Evolutionary conservation across 2,329 filamentous ascomycete species (phyloP), one percentile per base, ranked within the genome.

Genomic region (Sporothrix pallida): DNA sequence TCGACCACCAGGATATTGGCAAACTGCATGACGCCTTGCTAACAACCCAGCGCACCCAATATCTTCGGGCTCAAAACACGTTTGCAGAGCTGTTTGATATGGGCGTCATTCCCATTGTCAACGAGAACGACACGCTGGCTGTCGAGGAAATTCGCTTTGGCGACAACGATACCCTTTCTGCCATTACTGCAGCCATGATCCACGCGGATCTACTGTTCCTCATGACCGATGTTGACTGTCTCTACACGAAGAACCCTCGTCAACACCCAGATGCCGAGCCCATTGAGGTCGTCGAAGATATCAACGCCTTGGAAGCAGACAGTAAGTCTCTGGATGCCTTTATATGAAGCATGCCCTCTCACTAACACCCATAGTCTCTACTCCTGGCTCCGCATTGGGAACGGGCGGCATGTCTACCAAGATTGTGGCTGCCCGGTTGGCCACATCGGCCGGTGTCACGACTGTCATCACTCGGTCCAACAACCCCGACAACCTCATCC

Each of bases 131-230:
- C 82, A 99, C 96, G 2, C 85, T 99, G 72, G 94, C 95, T 31
- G 96, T 99, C 77, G 93, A 95, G 62, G 96, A 99, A 87, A 99
- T 99, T 84, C 98, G 98, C 86, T 99, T 99, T 80, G 96, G 96
- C 77, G 96, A 99, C 86, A 99, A 99, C 79, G 96, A 99, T 82
- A 99, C 96, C 1, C 86, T 99, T 65, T 97, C 94, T 13, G 96
- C 96, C 73, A 98, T 99, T 78, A 97, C 96, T 0, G 94, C 96
- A 0, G 96, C 93, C 77, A 98, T 98, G 94, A 93, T 98, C 23
- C 94, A 97, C 79, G 96, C 96, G 70, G 95, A 99, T 80, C 93
- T 97, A 79, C 87, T 99, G 10, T 99, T 99, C 83, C 87, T 99
- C 76, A 98, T 99, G 96, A 99, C 96, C 0, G 96, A 99, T 80